Percentiles rank a stretch among this genome's conserved stretches.
phyloP scores from a whole-genome alignment of 2,329 filamentous ascomycete genomes.

The Penicillium decumbens region DNA sequence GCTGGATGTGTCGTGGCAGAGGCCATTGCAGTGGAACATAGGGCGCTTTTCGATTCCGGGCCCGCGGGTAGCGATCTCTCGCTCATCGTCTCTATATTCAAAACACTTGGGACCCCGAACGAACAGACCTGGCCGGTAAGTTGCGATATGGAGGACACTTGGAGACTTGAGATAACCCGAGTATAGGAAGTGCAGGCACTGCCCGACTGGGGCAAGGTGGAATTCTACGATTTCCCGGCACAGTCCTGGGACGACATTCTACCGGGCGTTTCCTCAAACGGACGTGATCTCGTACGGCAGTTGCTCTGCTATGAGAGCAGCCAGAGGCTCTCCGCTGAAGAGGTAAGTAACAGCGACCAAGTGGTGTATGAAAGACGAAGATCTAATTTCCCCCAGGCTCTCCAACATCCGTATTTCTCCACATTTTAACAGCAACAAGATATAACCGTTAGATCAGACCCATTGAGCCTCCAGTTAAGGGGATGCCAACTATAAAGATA shows the following conservation, averaged over 20 bases:
- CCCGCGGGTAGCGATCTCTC: constrained; percentile 89
- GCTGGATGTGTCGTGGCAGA: constrained; percentile 81
- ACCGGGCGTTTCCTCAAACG: constrained; percentile 54
- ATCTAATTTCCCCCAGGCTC: constrained; percentile 29
- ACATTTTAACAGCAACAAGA: constrained; percentile 10
- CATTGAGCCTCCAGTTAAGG: background rate
- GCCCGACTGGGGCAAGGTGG: constrained; percentile 80
- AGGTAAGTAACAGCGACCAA: constrained; percentile 44
- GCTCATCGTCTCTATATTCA: constrained; percentile 87
- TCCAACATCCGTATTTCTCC: constrained; percentile 39
- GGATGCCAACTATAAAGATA: background rate
- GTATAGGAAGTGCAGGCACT: constrained; percentile 47
- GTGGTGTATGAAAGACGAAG: background rate
- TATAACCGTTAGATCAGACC: background rate
- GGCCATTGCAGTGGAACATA: constrained; percentile 52
- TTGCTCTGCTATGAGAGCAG: constrained; percentile 70
- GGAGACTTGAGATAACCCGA: background rate
- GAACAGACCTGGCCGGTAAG: constrained; percentile 73
- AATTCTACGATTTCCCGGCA: constrained; percentile 70
- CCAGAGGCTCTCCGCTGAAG: constrained; percentile 60
- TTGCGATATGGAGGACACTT: constrained; percentile 6
- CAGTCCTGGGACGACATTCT: constrained; percentile 67
- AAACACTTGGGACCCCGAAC: constrained; percentile 81
- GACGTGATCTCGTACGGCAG: constrained; percentile 60
- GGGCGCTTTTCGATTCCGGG: constrained; percentile 75